Percentiles rank a stretch among this genome's conserved stretches.
phyloP scores from a whole-genome alignment of 2,329 filamentous ascomycete genomes.

The Bipolaris gigantea region DNA sequence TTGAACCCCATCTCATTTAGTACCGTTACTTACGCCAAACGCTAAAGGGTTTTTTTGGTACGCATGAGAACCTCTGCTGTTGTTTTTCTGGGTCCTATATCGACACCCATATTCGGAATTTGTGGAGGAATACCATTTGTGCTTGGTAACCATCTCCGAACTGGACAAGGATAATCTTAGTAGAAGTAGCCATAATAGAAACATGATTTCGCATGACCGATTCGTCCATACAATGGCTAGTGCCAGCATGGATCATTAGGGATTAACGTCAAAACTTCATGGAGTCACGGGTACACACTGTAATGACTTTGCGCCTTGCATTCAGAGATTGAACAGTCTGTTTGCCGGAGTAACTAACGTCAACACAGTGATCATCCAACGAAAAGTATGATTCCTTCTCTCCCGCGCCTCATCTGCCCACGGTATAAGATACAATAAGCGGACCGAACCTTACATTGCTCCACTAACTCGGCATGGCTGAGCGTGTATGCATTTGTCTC shows the following conservation, averaged over 20 bases:
- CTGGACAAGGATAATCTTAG: not conserved
- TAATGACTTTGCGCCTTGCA: not conserved
- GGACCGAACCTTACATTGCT: not conserved
- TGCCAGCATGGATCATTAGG: not conserved
- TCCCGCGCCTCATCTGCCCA: not conserved
- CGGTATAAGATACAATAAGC: not conserved
- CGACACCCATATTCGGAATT: not conserved
- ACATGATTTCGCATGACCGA: conserved; percentile 1
- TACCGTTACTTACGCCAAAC: not conserved
- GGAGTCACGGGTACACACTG: not conserved
- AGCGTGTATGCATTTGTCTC: not conserved
- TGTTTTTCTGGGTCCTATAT: not conserved
- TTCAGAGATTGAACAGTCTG: not conserved
- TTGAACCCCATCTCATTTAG: conserved; percentile 4
- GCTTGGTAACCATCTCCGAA: not conserved
- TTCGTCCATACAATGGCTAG: not conserved
- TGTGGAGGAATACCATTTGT: not conserved
- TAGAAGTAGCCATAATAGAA: conserved; percentile 3
- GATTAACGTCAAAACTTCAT: not conserved
- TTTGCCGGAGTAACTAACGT: not conserved
- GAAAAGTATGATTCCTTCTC: not conserved
- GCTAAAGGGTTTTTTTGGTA: not conserved
- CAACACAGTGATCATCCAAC: not conserved
- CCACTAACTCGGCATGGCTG: not conserved
- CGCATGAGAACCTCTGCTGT: not conserved